Base-by-base conservation (phyloP, 306 rosid genomes). In the Luffa acutangula region DNA sequence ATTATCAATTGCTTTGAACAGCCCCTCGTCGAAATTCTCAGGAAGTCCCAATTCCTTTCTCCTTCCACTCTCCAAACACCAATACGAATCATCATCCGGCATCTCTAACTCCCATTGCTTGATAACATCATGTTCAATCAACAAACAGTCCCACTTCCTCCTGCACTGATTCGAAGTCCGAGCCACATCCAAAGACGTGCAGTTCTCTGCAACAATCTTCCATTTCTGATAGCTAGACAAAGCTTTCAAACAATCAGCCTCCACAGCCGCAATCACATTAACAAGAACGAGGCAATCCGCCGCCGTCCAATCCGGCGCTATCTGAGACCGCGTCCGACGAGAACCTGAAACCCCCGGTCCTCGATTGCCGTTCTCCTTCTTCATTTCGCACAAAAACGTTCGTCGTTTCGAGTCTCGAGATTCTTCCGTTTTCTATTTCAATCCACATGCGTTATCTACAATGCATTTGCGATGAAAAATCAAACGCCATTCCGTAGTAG, bases 211-310 rank as follows among this genome's bases (percentile, higher is more conserved):
- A 59, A 89, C 81, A 11, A 87, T 81, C 34, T 84, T 84, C 93
- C 93, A 89, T 82, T 84, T 88, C 87, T 89, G 91, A 12, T 53
- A 89, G 18, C 88, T 81, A 14, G 91, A 87, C 41, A 87, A 59
- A 45, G 83, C 84, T 3, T 49, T 82, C 63, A 80, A 80, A 57
- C 92, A 91, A n/a, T 93, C 92, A 34, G 94, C 90, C 74, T 93
- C 96, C n/a, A 93, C 94, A 31, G 96, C 91, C 0, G 90, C 87
- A 56, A 89, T 74, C 77, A 89, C 94, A 82, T 91, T 93, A 42
- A 89, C 93, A 20, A 93, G 93, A 73, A 89, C 87, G 39, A 91
- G 89, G 14, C 85, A 62, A 14, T 88, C 96, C 8, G 83, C 80
- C 7, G 85, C 65, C 7, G 84, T 78, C 97, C 94, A 93, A 25